These are phyloP conservation scores for Ogataea paradorogensis DNA, from an alignment of 805 yeast species.

Conservation along the genomic window DNA sequence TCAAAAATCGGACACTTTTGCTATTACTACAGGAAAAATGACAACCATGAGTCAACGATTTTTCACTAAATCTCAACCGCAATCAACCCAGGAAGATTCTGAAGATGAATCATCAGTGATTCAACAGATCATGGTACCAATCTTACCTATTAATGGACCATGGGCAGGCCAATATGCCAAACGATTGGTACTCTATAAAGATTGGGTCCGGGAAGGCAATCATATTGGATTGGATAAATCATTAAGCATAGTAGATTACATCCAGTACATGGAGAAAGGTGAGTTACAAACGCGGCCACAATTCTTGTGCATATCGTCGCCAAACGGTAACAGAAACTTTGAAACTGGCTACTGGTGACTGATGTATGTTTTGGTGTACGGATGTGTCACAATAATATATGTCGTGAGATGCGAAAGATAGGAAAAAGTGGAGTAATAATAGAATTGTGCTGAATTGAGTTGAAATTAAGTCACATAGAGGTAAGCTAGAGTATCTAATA, in stretches of 20 bases:
- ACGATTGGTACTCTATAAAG: conserved; percentile 30
- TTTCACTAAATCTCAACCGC: conserved; percentile 10
- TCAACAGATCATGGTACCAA: conserved; percentile 33
- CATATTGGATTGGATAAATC: conserved; percentile 14
- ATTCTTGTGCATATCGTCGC: conserved; percentile 19
- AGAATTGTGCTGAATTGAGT: too few relatives aligned
- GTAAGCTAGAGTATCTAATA: too few relatives aligned
- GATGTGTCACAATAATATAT: background rate
- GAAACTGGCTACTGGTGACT: conserved; percentile 18
- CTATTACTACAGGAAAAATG: conserved; percentile 32
- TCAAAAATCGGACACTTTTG: conserved; percentile 10
- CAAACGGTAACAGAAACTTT: conserved; percentile 14
- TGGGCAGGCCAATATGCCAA: conserved; percentile 28
- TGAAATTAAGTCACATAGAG: too few relatives aligned
- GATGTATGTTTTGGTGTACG: conserved; percentile 1
- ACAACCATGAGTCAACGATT: conserved; percentile 26
- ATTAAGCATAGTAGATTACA: conserved; percentile 22
- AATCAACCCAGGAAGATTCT: conserved; percentile 5
- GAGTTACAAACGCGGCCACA: conserved; percentile 25
- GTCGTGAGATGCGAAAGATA: background rate
- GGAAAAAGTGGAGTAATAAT: too few relatives aligned
- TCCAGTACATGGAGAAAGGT: conserved; percentile 18
- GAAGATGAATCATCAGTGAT: conserved; percentile 17
- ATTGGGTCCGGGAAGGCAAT: conserved; percentile 24
- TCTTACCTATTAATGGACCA: conserved; percentile 28